Base-by-base conservation (phyloP, 1,284 basidiomycete species). In the Coriolopsis trogii region DNA sequence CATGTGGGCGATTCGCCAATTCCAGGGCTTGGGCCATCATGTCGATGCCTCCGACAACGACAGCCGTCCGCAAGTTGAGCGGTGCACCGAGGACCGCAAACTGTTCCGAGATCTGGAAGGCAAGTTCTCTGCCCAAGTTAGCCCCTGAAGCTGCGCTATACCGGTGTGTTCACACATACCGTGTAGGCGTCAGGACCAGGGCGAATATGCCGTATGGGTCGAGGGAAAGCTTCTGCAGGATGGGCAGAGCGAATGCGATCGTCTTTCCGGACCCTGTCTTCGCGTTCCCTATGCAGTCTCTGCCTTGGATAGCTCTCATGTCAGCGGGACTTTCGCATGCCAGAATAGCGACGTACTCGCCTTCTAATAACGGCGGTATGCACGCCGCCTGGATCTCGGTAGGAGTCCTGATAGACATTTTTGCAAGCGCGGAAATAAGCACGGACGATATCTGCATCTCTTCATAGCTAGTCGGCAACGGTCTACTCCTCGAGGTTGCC, bases 261-360 rank as follows among this genome's bases (percentile, higher is more conserved):
- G 97, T 99, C 75, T 99, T 99, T 63, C 96, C 96, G 8, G 92
- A 95, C 54, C 96, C 97, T 0, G 96, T 99, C 74, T 98, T 96
- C 1, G 97, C 95, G 57, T 97, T 95, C 26, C 97, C 97, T 57
- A 98, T 93, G 67, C 93, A 95, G 71, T 99, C 96, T 64, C 85
- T 82, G 51, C 88, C 93, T 90, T 79, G 44, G 44, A 50, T 57
- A 25, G 41, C 38, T 51, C 3, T 25, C 7, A 51, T 55, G 43
- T 68, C 61, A 68, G 56, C 18, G 43, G 4, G 43, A 18, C 15
- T 13, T 28, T 15, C 26, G 20, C 7, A 39, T 15, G 20, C 6
- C 25, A 24, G 29, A 20, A 16, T 10, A 1, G 15, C 24, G 21
- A 39, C 6, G 24, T 31, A 70, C 79, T 73, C 64, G 88, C 92